These are phyloP conservation scores for Biancaea sappan DNA, from an alignment of 306 rosid species.

Conservation along the genomic window DNA sequence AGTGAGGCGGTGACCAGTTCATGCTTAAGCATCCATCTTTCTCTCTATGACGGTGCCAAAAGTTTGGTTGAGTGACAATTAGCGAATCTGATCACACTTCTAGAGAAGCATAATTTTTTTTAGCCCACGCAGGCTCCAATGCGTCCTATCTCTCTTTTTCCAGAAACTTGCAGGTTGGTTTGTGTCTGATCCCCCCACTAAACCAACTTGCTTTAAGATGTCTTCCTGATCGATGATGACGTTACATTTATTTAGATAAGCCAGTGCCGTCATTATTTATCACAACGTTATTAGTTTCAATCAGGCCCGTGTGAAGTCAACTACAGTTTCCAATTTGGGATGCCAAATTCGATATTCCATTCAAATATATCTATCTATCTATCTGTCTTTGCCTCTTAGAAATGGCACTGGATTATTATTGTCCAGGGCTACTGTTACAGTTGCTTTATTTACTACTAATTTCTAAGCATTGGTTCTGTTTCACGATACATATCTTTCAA, in stretches of 20 bases:
- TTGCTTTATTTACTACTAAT: neutral
- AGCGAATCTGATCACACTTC: conserved; percentile 63
- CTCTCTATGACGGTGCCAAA: conserved; percentile 14
- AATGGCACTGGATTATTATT: neutral
- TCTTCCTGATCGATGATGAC: conserved; percentile 40
- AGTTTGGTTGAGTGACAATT: conserved; percentile 34
- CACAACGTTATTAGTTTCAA: conserved; percentile 28
- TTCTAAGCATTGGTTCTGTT: conserved; percentile 39
- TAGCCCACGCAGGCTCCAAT: conserved; percentile 37
- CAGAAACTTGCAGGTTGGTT: conserved; percentile 22
- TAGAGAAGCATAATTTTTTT: conserved; percentile 58
- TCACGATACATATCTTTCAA: conserved; percentile 45
- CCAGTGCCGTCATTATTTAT: conserved; percentile 35
- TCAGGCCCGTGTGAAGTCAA: neutral
- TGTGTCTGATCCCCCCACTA: conserved; percentile 56
- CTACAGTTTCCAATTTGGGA: conserved; percentile 36
- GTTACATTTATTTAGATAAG: conserved; percentile 38
- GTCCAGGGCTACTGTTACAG: neutral
- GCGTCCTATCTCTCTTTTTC: conserved; percentile 44
- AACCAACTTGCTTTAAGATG: conserved; percentile 50
- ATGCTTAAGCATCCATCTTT: conserved; percentile 40
- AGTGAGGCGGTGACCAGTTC: conserved; percentile 16
- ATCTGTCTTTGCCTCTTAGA: conserved; percentile 1
- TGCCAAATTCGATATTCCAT: conserved; percentile 47
- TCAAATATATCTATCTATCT: too few relatives aligned